These are phyloP conservation scores for Eucalyptus sp. DNA, from an alignment of 345 rosid genomes.

Conservation along the genomic window DNA sequence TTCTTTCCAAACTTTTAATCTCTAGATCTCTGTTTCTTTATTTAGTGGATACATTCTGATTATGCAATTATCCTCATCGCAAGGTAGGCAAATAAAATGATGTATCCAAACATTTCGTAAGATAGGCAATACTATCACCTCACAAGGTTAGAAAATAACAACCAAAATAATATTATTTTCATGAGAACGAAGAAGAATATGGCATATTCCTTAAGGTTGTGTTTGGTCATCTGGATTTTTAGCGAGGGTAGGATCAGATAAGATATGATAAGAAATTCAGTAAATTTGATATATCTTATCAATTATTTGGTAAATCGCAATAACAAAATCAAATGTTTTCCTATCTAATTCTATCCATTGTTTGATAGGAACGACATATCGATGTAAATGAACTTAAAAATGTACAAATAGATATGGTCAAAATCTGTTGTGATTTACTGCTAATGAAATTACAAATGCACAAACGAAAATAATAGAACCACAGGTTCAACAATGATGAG, in stretches of 20 bases:
- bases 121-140: not conserved
- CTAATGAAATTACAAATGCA: too few species aligned
- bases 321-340: too few species aligned
- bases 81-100: not conserved
- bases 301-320: not conserved
- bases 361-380: not conserved
- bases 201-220: not conserved
- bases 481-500: not conserved
- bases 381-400: not conserved
- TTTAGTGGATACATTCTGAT: not conserved
- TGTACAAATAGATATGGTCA: not conserved
- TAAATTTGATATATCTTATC: too few species aligned
- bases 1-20: not conserved
- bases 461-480: not conserved
- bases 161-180: not conserved
- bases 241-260: accelerated
- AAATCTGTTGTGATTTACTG: not conserved
- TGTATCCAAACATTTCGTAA: not conserved
- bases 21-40: not conserved
- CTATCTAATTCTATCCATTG: too few species aligned
- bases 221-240: too few species aligned
- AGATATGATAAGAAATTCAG: accelerated
- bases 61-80: not conserved
- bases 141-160: not conserved
- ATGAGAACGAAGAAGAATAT: not conserved